Conservation (phyloP, 2,329 filamentous ascomycete genomes). For the Aquanectria penicillioides region DNA sequence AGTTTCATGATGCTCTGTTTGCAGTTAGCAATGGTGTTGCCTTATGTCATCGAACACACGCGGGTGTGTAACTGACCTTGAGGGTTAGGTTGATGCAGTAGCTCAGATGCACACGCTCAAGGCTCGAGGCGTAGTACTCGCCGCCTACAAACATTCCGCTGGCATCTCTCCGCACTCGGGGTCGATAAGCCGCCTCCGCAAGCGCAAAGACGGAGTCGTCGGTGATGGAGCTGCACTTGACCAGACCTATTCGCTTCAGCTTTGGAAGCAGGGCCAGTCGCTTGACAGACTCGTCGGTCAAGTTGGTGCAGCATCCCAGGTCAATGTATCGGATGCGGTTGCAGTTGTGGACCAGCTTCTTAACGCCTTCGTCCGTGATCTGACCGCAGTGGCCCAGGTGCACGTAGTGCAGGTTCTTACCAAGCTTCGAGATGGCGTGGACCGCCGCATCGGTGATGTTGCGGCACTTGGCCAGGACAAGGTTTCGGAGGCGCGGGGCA, state of each 20-base stretch:
- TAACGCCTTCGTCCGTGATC: conserved; percentile 90
- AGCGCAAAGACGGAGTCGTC: conserved; percentile 88
- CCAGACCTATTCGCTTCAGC: conserved; percentile 90
- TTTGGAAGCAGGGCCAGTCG: conserved; percentile 90
- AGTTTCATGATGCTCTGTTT: conserved; percentile 85
- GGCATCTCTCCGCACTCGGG: conserved; percentile 59
- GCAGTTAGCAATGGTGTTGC: conserved; percentile 30
- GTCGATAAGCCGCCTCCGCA: conserved; percentile 73
- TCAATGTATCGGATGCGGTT: conserved; percentile 98
- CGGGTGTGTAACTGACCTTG: conserved; percentile 64
- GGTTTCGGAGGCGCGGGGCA: conserved; percentile 88
- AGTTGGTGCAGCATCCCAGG: conserved; percentile 88
- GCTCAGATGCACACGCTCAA: conserved; percentile 95
- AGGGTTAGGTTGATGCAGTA: conserved; percentile 90
- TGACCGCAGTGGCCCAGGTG: conserved; percentile 93
- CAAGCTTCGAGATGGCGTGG: conserved; percentile 84
- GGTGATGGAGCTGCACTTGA: conserved; percentile 92
- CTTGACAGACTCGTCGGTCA: conserved; percentile 88
- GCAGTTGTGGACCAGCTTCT: conserved; percentile 83
- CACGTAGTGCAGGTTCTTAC: conserved; percentile 96
- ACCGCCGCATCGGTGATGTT: conserved; percentile 92
- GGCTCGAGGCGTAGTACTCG: conserved; percentile 68
- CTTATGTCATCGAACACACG: too few species aligned
- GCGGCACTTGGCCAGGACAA: conserved; percentile 93
- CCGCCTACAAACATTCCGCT: conserved; percentile 58